Evolutionary conservation across 2,329 filamentous ascomycete genomes (phyloP).

Genomic region (Ceratocystiopsis minuta): DNA sequence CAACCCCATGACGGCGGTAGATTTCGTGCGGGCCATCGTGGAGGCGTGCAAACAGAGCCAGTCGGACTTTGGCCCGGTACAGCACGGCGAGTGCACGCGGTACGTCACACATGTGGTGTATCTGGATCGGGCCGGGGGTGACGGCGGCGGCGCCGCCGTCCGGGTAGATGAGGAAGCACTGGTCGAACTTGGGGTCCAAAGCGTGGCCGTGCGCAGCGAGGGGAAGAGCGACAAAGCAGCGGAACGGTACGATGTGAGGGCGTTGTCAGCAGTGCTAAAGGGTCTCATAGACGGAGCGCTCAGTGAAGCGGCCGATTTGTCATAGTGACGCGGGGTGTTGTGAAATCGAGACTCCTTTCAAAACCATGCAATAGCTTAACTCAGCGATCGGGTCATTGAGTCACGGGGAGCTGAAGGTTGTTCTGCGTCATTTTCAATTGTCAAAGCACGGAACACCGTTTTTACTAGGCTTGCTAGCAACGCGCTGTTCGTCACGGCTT

Average conservation of each 20-base stretch:
- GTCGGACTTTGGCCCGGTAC: slow-evolving; percentile 20
- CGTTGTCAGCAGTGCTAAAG: slow-evolving; percentile 56
- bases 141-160: slow-evolving; percentile 30
- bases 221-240: slow-evolving; percentile 10
- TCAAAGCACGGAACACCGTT: no score
- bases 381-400: no score
- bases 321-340: no score
- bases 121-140: slow-evolving; percentile 36
- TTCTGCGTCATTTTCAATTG: no score
- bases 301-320: no score
- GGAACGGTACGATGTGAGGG: slow-evolving; percentile 53
- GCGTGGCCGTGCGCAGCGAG: slow-evolving; percentile 37
- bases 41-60: slow-evolving; percentile 55
- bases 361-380: no score
- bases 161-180: slow-evolving; percentile 49
- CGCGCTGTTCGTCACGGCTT: no score
- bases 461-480: no score
- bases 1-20: slow-evolving; percentile 50
- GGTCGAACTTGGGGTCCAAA: slow-evolving; percentile 51
- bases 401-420: no score
- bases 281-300: slow-evolving; percentile 34
- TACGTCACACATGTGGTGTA: slow-evolving; percentile 80
- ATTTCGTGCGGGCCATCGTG: slow-evolving; percentile 69
- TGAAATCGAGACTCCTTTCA: no score
- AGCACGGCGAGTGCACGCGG: slow-evolving; percentile 31